Percentiles rank a stretch among this genome's conserved stretches.
phyloP scores from a whole-genome alignment of 2,329 filamentous ascomycete genomes.

The Botrytis cinerea region DNA sequence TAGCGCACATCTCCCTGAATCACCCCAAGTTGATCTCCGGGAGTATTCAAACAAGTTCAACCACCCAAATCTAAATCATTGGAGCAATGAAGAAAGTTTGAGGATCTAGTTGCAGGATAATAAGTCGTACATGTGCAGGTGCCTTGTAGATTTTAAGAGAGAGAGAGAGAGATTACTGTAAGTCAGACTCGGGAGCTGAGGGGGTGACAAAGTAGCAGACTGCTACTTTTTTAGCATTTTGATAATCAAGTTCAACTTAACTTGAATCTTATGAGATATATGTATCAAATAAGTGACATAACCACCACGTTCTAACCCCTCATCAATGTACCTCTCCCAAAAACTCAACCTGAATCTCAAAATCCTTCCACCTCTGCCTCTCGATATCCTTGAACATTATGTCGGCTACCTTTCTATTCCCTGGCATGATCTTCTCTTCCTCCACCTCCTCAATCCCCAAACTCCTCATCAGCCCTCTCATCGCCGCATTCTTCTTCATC shows the following conservation, averaged over 20 bases:
- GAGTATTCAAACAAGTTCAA: neutral
- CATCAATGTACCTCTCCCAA: neutral
- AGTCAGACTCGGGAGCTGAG: neutral
- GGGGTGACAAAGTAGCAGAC: neutral
- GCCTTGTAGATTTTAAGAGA: neutral
- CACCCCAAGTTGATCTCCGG: neutral
- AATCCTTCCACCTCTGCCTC: slow-evolving; percentile 4
- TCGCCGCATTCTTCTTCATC: slow-evolving; percentile 28
- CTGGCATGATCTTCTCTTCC: slow-evolving; percentile 20
- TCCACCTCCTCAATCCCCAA: slow-evolving; percentile 27
- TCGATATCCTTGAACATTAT: slow-evolving; percentile 12
- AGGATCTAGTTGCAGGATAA: neutral
- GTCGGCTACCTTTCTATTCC: neutral
- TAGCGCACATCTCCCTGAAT: neutral
- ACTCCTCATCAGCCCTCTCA: slow-evolving; percentile 29
- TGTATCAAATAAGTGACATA: neutral
- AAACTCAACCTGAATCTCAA: slow-evolving; percentile 2
- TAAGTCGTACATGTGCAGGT: neutral
- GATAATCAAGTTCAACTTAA: too few species aligned
- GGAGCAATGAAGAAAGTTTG: too few species aligned
- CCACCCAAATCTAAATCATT: too few species aligned
- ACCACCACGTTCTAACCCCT: too few species aligned
- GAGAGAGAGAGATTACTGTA: neutral
- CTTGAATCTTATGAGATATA: neutral
- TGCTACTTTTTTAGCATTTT: too few species aligned